A percentile compares a stretch with the other conserved stretches of the same genome.
These are phyloP conservation scores for Citrus hindsii DNA, from an alignment of 345 rosid species.

Conservation along the genomic window DNA sequence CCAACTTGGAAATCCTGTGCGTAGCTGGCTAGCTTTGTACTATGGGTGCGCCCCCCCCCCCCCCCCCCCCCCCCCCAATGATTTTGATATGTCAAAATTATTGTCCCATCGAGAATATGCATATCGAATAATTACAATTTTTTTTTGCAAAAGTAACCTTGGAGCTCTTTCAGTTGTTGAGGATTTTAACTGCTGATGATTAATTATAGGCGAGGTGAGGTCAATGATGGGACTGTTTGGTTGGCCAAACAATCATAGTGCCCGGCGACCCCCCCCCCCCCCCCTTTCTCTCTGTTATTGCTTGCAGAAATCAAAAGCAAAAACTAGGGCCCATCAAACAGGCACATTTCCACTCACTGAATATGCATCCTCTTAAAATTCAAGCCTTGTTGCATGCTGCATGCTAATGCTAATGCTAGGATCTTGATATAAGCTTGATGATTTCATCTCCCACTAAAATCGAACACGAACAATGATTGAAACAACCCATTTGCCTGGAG, in stretches of 20 bases:
- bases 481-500: conserved; percentile 20
- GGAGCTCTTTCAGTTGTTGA: conserved; percentile 11
- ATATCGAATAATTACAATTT: not conserved
- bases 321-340: conserved; percentile 14
- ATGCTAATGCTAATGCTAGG: conserved; percentile 2
- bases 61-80: conserved; percentile 17
- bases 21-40: not conserved
- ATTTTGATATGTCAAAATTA: conserved; percentile 10
- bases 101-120: not conserved
- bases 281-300: not conserved
- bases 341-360: conserved; percentile 11
- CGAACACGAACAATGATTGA: conserved; percentile 23
- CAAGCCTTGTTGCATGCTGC: conserved; percentile 12
- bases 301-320: not conserved
- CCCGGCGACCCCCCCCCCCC: not conserved
- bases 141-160: not conserved
- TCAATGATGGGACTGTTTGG: conserved; percentile 11
- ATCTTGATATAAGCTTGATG: conserved; percentile 14
- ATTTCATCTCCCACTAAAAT: conserved; percentile 4
- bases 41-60: not conserved
- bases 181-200: conserved; percentile 3
- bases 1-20: not conserved
- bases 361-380: no score
- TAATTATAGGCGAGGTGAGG: not conserved
- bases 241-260: not conserved